Percentiles rank a stretch among this genome's conserved stretches.
Evolutionary conservation across 345 rosid genomes (phyloP).

Genomic region (Firmiana major): DNA sequence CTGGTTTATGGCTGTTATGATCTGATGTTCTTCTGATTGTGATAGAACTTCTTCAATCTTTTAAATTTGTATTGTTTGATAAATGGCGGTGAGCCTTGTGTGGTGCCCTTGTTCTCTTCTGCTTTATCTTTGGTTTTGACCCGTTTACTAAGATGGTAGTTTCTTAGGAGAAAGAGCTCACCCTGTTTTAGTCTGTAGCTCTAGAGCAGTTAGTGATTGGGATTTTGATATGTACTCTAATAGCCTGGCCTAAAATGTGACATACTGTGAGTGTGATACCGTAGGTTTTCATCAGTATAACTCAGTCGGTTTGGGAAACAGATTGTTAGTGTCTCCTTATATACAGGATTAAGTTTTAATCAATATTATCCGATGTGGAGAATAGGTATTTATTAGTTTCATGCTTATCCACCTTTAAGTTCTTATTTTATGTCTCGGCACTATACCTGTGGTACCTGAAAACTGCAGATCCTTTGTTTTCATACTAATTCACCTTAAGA

Average conservation of each 20-base stretch:
- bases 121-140: constrained; percentile 4
- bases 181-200: not conserved
- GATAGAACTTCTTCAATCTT: not conserved
- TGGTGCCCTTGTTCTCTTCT: not conserved
- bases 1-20: not conserved
- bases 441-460: not conserved
- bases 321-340: not conserved
- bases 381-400: not conserved
- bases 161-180: not conserved
- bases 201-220: not conserved
- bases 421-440: not conserved
- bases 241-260: not conserved
- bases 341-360: not conserved
- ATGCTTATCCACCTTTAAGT: not conserved
- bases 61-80: not conserved
- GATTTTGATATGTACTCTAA: not conserved
- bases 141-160: not conserved
- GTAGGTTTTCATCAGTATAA: not conserved
- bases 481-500: not conserved
- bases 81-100: not conserved
- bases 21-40: not conserved
- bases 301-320: not conserved
- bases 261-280: not conserved
- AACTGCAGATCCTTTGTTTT: not conserved
- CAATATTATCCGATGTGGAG: not conserved